Evolutionary conservation across 2,329 filamentous ascomycete species (phyloP).

Genomic region (Botrytis fabae): DNA sequence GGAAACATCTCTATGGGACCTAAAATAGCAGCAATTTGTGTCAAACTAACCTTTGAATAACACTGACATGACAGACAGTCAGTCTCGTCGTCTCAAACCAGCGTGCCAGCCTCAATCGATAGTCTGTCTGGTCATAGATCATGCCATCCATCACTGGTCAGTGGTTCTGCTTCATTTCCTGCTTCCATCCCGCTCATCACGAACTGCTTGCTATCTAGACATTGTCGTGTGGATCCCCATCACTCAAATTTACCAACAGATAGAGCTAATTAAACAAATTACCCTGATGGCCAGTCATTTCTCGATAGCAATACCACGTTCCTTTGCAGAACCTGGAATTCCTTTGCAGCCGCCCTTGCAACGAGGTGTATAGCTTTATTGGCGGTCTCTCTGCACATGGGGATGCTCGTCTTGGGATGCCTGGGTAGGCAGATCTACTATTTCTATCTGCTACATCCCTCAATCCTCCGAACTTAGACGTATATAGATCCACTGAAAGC

Average conservation of each 20-base stretch:
- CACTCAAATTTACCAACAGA: neutral
- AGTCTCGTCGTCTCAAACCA: neutral
- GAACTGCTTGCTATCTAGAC: neutral
- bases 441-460: neutral
- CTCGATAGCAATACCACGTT: neutral
- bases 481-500: neutral
- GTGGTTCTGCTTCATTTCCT: neutral
- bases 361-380: neutral
- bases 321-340: neutral
- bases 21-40: neutral
- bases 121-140: neutral
- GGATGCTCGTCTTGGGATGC: neutral
- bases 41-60: neutral
- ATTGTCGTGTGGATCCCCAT: neutral
- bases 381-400: neutral
- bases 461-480: neutral
- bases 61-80: neutral
- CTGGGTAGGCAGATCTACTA: neutral
- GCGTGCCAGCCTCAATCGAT: slow-evolving; percentile 1
- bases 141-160: neutral
- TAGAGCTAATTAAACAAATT: neutral
- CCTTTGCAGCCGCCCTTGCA: too few species aligned
- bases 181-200: neutral
- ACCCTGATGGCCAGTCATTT: neutral
- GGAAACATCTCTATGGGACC: neutral